Evolutionary conservation across 2,329 filamentous ascomycete species (phyloP).

Genomic region (Phyllosticta citrichinensis): DNA sequence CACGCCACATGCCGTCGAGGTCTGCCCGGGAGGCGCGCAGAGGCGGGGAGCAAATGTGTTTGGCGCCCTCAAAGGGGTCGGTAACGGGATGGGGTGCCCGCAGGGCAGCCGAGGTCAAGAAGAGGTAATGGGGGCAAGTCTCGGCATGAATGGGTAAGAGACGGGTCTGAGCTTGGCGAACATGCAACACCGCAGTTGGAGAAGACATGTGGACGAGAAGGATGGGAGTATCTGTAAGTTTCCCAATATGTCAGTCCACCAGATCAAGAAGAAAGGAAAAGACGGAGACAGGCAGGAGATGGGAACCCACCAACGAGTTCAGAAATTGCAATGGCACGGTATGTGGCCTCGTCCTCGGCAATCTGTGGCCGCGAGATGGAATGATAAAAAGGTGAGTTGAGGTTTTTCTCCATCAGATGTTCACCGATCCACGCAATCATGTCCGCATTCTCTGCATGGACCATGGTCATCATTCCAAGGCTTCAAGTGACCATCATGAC

Average conservation of each 20-base stretch:
- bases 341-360: conserved; percentile 32
- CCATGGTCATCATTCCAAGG: conserved; percentile 39
- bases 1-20: conserved; percentile 25
- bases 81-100: conserved; percentile 16
- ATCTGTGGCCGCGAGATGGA: conserved; percentile 17
- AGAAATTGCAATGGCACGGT: conserved; percentile 42
- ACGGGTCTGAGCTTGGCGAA: conserved; percentile 24
- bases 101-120: conserved; percentile 23
- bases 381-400: conserved; percentile 38
- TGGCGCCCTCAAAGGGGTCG: conserved; percentile 26
- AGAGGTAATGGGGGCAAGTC: conserved; percentile 30
- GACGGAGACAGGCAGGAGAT: too few species aligned
- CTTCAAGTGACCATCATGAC: conserved; percentile 40
- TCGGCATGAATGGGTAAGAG: conserved; percentile 27
- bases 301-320: conserved; percentile 27
- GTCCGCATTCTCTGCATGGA: conserved; percentile 40
- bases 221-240: conserved; percentile 35
- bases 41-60: conserved; percentile 27
- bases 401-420: conserved; percentile 23
- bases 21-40: conserved; percentile 22
- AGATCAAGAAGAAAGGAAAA: too few species aligned
- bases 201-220: conserved; percentile 45
- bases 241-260: too few species aligned
- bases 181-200: conserved; percentile 22
- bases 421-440: conserved; percentile 41